Evolutionary conservation across 768 basidiomycete genomes (phyloP), one percentile per base, ranked within the genome.

Genomic region (Russula olivacea): DNA sequence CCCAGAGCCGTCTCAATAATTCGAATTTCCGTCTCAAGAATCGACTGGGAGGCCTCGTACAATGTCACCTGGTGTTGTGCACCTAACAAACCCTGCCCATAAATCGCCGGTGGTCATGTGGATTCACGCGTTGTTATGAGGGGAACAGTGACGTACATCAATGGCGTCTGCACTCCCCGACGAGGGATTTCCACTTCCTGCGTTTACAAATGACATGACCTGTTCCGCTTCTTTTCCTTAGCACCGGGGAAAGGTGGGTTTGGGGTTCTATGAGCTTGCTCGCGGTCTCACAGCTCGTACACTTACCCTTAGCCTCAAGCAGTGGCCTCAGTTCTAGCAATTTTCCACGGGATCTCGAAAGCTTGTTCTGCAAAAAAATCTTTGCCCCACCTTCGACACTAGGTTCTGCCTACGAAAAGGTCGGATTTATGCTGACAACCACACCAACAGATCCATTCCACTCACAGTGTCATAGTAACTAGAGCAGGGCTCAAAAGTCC

Each of bases 351-450:
- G 81, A 83, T 61, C 78, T 80, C 55, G 75, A 74, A 28, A 92
- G 79, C 66, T 86, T 88, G 71, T 93, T 93, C 75, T 93, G 91
- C 23, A 93, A 76, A 70, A 89, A 83, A 2, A 90, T 78, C 72
- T 89, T 92, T 0, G 91, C 85, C 9, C 80, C 81, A 23, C 81
- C 75, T 40, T 92, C 91, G 14, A 86, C 72, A 69, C 76, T 85
- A 73, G 91, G 81, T 7, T 79, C 81, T 45, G 75, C 77, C 87
- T 89, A 65, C 41, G 55, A 58, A 40, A 23, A 15, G 28, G 38
- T 38, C 19, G 19, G 17, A 12, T 21, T 23, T 15, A 59, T 32
- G 52, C 36, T 11, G 28, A n/a, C 48, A 2, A n/a, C 49, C 36
- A 54, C 14, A 50, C 25, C 25, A 41, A 58, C 4, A 5, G 30